phyloP scores from a whole-genome alignment of 352 stramenopile genomes.

The Phytopythium kandeliae region DNA sequence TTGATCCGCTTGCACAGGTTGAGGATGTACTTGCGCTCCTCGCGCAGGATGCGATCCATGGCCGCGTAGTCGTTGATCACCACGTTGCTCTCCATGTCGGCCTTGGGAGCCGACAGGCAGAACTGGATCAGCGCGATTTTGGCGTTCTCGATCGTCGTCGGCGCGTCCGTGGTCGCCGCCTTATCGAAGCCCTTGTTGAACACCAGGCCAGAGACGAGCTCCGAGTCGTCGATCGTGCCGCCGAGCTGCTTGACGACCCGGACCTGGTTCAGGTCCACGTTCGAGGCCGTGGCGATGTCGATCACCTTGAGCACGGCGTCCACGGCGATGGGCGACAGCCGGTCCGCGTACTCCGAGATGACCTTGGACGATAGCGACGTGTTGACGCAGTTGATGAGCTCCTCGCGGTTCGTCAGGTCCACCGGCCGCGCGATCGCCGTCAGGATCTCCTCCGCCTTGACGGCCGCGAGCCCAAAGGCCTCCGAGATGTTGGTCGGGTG shows the following conservation, averaged over 20 bases:
- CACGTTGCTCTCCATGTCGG: slow-evolving; percentile 99
- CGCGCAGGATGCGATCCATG: slow-evolving; percentile 99
- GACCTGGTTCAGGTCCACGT: slow-evolving; percentile 98
- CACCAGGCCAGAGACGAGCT: slow-evolving; percentile 96
- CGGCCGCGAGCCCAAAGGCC: slow-evolving; percentile 91
- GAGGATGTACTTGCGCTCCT: slow-evolving; percentile 99
- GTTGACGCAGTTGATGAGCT: slow-evolving; percentile 96
- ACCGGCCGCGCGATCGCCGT: slow-evolving; percentile 90
- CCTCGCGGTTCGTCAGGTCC: slow-evolving; percentile 91
- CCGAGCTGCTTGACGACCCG: slow-evolving; percentile 98
- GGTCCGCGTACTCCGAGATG: slow-evolving; percentile 96
- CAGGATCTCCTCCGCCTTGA: slow-evolving; percentile 89
- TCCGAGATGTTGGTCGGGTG: slow-evolving; percentile 98
- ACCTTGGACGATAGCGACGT: slow-evolving; percentile 98
- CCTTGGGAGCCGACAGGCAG: slow-evolving; percentile 98
- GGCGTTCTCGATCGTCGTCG: slow-evolving; percentile 93
- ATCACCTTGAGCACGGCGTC: slow-evolving; percentile 98
- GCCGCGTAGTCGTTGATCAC: slow-evolving; percentile 99
- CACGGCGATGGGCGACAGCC: slow-evolving; percentile 97
- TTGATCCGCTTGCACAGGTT: slow-evolving; percentile 98
- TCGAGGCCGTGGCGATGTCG: slow-evolving; percentile 89
- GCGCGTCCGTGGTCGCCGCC: slow-evolving; percentile 40
- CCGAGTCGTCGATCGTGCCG: slow-evolving; percentile 99
- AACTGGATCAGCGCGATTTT: slow-evolving; percentile 99
- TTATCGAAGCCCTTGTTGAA: slow-evolving; percentile 96